phyloP scores from a whole-genome alignment of 768 basidiomycete genomes.

The Dioszegia crocea region DNA sequence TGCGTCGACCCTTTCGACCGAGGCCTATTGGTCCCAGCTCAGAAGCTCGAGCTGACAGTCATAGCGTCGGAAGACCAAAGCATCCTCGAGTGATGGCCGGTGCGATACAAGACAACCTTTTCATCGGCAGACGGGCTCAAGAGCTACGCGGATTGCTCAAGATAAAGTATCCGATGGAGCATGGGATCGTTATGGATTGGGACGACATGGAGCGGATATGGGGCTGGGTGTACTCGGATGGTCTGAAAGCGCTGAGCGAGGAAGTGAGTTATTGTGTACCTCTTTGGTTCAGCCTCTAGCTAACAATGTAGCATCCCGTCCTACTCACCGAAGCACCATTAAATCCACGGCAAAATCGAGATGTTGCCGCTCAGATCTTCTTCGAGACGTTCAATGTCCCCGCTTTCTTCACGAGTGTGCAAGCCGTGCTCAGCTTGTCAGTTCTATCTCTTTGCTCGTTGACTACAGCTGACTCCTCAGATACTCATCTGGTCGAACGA shows the following conservation, averaged over 20 bases:
- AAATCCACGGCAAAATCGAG: slow-evolving; percentile 93
- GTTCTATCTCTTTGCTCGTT: slow-evolving; percentile 43
- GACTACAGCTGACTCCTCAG: slow-evolving; percentile 52
- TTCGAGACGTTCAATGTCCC: slow-evolving; percentile 99
- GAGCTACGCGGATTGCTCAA: slow-evolving; percentile 92
- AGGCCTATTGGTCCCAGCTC: too few species aligned
- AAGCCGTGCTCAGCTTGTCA: slow-evolving; percentile 92
- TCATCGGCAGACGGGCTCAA: slow-evolving; percentile 92
- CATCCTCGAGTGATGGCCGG: slow-evolving; percentile 98
- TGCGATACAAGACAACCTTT: slow-evolving; percentile 82
- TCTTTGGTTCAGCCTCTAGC: background rate
- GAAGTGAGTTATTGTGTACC: slow-evolving; percentile 62
- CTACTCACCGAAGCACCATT: slow-evolving; percentile 94
- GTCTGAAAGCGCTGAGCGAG: slow-evolving; percentile 89
- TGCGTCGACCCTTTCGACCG: slow-evolving; percentile 53
- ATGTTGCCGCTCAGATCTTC: slow-evolving; percentile 96
- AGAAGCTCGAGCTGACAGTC: background rate
- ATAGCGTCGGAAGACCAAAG: slow-evolving; percentile 90
- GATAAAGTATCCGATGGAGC: slow-evolving; percentile 99
- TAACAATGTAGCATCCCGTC: slow-evolving; percentile 75
- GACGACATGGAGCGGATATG: slow-evolving; percentile 99
- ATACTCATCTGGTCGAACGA: slow-evolving; percentile 96
- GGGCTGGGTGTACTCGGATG: slow-evolving; percentile 96
- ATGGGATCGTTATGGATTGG: slow-evolving; percentile 99
- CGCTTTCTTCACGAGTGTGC: slow-evolving; percentile 91